Evolutionary conservation across 768 basidiomycete species (phyloP).

Genomic region (Calvatia gigantea): DNA sequence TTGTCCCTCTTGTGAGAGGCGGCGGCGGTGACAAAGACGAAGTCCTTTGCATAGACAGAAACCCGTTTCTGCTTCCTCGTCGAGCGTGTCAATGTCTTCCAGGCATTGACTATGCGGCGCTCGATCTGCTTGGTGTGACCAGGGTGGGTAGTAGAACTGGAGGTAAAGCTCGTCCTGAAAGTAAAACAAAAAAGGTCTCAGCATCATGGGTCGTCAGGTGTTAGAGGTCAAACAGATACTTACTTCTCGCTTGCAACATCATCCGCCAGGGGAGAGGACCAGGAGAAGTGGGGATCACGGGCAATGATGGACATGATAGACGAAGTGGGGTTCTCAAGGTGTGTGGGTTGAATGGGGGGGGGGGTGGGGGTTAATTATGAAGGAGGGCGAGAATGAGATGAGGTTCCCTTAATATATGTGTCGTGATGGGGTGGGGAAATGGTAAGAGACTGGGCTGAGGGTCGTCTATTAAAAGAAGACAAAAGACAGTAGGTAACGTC

Average conservation of each 20-base stretch:
- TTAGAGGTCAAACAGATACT: background rate
- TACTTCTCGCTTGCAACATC: background rate
- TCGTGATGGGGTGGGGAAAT: background rate
- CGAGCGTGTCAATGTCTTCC: constrained; percentile 57
- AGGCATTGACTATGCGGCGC: constrained; percentile 54
- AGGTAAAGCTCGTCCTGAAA: background rate
- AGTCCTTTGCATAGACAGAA: constrained; percentile 55
- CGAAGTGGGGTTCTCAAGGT: constrained; percentile 1
- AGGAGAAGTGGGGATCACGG: constrained; percentile 28
- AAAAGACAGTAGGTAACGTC: background rate
- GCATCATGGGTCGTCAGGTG: background rate
- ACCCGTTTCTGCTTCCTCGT: constrained; percentile 49
- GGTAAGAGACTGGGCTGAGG: background rate
- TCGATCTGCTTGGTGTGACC: constrained; percentile 45
- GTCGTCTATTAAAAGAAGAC: constrained; percentile 5
- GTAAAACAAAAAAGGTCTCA: background rate
- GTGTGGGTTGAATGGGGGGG: background rate
- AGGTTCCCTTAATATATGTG: constrained; percentile 7
- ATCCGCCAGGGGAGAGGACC: constrained; percentile 23
- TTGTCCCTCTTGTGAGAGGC: constrained; percentile 47
- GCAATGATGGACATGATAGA: constrained; percentile 21
- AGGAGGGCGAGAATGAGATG: background rate
- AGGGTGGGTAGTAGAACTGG: constrained; percentile 13
- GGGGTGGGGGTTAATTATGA: background rate
- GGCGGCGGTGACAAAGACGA: constrained; percentile 51